phyloP scores from a whole-genome alignment of 805 yeast species.

The Barnettozyma siamensis region DNA sequence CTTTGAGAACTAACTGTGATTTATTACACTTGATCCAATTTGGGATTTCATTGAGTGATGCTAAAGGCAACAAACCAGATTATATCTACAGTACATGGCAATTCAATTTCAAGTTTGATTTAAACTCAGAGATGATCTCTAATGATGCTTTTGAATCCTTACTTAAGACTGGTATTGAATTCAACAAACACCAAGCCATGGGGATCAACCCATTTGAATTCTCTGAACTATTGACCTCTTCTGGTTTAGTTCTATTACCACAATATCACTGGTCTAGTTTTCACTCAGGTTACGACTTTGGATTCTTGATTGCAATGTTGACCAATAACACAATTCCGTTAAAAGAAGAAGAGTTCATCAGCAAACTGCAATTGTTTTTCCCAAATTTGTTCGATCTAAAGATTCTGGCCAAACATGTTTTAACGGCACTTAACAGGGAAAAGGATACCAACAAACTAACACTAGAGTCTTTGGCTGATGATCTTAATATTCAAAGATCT shows the following conservation, averaged over 20 bases:
- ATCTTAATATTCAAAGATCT: constrained; percentile 58
- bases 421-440: constrained; percentile 6
- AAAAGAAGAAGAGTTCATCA: constrained; percentile 69
- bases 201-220: constrained; percentile 80
- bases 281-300: constrained; percentile 93
- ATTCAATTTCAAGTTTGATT: constrained; percentile 82
- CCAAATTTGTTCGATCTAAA: constrained; percentile 85
- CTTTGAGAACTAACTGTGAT: constrained; percentile 87
- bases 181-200: constrained; percentile 60
- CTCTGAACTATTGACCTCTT: constrained; percentile 77
- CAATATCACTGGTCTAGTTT: constrained; percentile 81
- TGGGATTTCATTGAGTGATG: constrained; percentile 70
- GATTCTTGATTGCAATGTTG: constrained; percentile 74
- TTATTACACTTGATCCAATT: constrained; percentile 80
- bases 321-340: constrained; percentile 74
- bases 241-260: constrained; percentile 72
- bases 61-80: constrained; percentile 64
- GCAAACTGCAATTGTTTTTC: constrained; percentile 66
- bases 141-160: constrained; percentile 78
- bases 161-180: constrained; percentile 77
- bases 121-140: constrained; percentile 76
- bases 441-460: constrained; percentile 25
- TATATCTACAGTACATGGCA: constrained; percentile 84
- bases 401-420: constrained; percentile 31
- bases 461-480: constrained; percentile 64